Percentiles rank a stretch among this genome's conserved stretches.
phyloP scores from a whole-genome alignment of 83 land plant genomes.

The Picea abies region DNA sequence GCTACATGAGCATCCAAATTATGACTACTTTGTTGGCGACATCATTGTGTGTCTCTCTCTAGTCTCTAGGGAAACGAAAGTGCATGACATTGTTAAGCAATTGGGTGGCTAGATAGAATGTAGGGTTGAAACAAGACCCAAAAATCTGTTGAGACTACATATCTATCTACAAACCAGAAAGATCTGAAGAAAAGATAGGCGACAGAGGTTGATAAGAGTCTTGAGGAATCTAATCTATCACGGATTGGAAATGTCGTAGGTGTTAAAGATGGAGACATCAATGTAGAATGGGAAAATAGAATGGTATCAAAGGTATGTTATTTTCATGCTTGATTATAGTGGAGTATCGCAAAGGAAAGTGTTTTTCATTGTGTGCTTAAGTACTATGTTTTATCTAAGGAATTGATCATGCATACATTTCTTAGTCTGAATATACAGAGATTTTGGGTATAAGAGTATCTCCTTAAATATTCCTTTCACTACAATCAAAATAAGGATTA shows the following conservation, averaged over 20 bases:
- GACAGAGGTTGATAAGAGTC: conserved; percentile 8
- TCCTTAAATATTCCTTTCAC: too few species aligned
- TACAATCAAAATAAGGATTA: too few species aligned
- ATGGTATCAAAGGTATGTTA: conserved; percentile 79
- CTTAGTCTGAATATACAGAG: too few species aligned
- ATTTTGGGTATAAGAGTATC: too few species aligned
- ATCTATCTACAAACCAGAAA: not conserved
- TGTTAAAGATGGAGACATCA: conserved; percentile 87
- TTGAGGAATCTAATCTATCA: conserved; percentile 49
- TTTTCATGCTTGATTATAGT: not conserved
- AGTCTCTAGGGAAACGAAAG: conserved; percentile 22
- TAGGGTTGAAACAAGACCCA: not conserved
- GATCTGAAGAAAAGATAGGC: conserved; percentile 19
- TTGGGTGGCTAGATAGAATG: not conserved
- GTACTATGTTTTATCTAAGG: too few species aligned
- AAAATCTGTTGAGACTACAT: not conserved
- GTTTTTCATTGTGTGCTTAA: too few species aligned
- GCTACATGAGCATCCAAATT: conserved; percentile 89
- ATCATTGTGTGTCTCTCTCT: conserved; percentile 81
- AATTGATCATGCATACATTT: too few species aligned
- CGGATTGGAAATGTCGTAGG: conserved; percentile 94
- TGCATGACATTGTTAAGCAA: not conserved
- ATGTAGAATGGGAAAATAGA: conserved; percentile 93
- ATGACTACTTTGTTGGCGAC: conserved; percentile 90
- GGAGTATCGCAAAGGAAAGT: too few species aligned